Conservation (phyloP, 1,284 basidiomycete species). For the Melampsora larici-populina region DNA sequence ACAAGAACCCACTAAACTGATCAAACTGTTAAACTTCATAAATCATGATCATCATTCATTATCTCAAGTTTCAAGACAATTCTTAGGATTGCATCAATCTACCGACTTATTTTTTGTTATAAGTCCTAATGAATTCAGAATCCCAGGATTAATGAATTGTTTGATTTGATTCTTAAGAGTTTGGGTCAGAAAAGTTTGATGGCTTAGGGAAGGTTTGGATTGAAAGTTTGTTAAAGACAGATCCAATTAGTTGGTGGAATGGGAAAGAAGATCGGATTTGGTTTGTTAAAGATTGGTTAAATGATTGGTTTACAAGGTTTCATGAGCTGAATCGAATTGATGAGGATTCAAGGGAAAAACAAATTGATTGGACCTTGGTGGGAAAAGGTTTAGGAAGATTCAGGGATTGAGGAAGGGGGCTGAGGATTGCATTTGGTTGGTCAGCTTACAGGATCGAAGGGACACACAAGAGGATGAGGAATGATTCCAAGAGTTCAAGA, state of each 20-base stretch:
- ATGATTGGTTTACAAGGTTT: not conserved
- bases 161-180: not conserved
- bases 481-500: too few relatives aligned
- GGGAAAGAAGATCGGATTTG: too few relatives aligned
- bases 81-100: constrained; percentile 5
- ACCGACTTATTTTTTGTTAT: not conserved
- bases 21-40: not conserved
- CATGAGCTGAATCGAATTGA: too few relatives aligned
- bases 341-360: too few relatives aligned
- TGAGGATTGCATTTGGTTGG: too few relatives aligned
- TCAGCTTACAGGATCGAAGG: too few relatives aligned
- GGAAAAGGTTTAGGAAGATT: too few relatives aligned
- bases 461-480: too few relatives aligned
- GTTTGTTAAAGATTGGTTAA: not conserved
- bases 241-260: constrained; percentile 12
- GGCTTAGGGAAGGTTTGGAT: not conserved
- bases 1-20: not conserved
- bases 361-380: too few relatives aligned
- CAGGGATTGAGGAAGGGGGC: too few relatives aligned
- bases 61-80: constrained; percentile 8
- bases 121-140: not conserved
- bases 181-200: not conserved
- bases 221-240: not conserved
- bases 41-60: not conserved
- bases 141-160: constrained; percentile 15